Evolutionary conservation across 1,284 basidiomycete genomes (phyloP).

Genomic region (Cutaneotrichosporon cutaneum): DNA sequence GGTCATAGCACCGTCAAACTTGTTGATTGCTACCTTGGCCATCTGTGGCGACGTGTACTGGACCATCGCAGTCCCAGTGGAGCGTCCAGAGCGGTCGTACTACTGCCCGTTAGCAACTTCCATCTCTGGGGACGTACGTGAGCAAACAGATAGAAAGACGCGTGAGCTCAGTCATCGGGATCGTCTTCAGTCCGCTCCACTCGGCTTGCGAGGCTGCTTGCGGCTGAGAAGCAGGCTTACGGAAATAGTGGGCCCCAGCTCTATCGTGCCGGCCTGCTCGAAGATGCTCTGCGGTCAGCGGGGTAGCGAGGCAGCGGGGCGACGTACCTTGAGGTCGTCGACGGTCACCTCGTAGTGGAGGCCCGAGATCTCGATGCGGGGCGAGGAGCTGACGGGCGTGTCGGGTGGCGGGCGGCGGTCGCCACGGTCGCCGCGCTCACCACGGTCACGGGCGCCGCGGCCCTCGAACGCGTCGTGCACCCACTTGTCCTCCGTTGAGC

Average conservation of each 20-base stretch:
- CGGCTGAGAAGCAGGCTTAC: conserved; percentile 62
- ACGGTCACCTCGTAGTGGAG: conserved; percentile 90
- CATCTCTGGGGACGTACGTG: conserved; percentile 31
- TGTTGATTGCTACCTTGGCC: conserved; percentile 78
- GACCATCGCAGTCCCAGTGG: conserved; percentile 77
- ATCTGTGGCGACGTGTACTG: conserved; percentile 76
- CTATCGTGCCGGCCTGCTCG: conserved; percentile 85
- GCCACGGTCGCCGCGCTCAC: conserved; percentile 17
- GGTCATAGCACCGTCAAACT: conserved; percentile 83
- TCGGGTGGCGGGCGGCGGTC: conserved; percentile 19
- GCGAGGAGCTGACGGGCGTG: conserved; percentile 55
- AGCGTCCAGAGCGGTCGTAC: conserved; percentile 96
- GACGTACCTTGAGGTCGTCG: conserved; percentile 75
- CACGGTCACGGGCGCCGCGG: conserved; percentile 6
- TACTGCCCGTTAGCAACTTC: conserved; percentile 45
- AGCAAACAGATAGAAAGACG: conserved; percentile 22
- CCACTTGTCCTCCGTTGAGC: conserved; percentile 51
- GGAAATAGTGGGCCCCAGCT: conserved; percentile 88
- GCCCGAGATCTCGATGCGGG: conserved; percentile 76
- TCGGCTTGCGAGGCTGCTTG: background rate
- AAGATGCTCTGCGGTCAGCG: conserved; percentile 88
- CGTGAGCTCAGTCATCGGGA: conserved; percentile 26
- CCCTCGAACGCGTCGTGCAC: conserved; percentile 51
- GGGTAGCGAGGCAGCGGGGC: background rate
- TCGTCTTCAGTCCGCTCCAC: too few species aligned